Percentiles rank a stretch among this genome's conserved stretches.
These are phyloP conservation scores for Microascus cirrosus DNA, from an alignment of 2,329 filamentous ascomycete species.

Conservation along the genomic window DNA sequence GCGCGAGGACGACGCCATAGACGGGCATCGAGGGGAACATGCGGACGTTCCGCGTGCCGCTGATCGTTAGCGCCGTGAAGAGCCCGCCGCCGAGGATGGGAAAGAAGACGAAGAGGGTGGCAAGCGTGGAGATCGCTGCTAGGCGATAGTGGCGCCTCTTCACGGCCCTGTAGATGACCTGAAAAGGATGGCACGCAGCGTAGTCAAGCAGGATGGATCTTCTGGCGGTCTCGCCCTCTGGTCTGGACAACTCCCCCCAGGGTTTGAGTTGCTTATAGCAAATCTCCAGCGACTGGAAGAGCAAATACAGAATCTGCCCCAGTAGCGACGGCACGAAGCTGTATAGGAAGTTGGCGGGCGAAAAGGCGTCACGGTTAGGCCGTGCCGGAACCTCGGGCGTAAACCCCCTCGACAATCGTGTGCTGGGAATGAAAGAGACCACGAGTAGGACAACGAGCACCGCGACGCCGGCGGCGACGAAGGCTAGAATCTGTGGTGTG, in stretches of 20 bases:
- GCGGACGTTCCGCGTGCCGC: conserved; percentile 32
- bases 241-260: conserved; percentile 50
- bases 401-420: conserved; percentile 59
- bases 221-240: conserved; percentile 49
- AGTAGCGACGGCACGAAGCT: conserved; percentile 60
- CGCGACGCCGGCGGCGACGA: conserved; percentile 46
- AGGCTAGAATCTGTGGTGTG: conserved; percentile 53
- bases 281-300: conserved; percentile 57
- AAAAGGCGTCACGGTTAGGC: conserved; percentile 58
- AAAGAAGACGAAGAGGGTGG: conserved; percentile 47
- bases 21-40: conserved; percentile 66
- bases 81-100: conserved; percentile 59
- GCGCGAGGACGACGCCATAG: conserved; percentile 60
- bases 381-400: conserved; percentile 52
- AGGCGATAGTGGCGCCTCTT: conserved; percentile 55
- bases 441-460: conserved; percentile 62
- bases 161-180: conserved; percentile 44
- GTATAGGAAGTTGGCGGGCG: conserved; percentile 80
- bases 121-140: conserved; percentile 48
- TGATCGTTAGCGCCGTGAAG: conserved; percentile 61
- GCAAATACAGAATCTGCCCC: conserved; percentile 55
- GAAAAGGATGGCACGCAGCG: conserved; percentile 51
- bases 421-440: conserved; percentile 65
- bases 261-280: conserved; percentile 56
- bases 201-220: conserved; percentile 61